These are phyloP conservation scores for Nemania serpens DNA, from an alignment of 2,329 filamentous ascomycete species.

Conservation along the genomic window DNA sequence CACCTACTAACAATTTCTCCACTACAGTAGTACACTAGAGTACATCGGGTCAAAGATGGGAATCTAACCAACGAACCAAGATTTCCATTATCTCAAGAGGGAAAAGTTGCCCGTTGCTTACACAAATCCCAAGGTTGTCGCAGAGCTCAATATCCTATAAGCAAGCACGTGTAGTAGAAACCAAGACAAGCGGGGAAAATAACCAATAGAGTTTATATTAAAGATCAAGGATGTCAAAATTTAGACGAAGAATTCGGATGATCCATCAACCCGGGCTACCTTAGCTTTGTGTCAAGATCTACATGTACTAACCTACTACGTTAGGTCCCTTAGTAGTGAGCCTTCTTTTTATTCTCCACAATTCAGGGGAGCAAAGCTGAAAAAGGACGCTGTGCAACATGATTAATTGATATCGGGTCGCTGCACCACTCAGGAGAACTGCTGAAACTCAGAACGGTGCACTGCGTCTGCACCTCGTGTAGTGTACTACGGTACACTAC, in stretches of 20 bases:
- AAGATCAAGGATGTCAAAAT: too few species aligned
- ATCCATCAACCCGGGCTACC: too few species aligned
- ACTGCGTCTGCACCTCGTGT: neutral
- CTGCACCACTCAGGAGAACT: slow-evolving; percentile 21
- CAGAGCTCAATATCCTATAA: neutral
- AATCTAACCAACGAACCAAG: slow-evolving; percentile 16
- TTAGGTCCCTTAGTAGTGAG: too few species aligned
- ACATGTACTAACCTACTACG: too few species aligned
- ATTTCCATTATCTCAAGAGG: slow-evolving; percentile 21
- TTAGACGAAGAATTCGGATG: too few species aligned
- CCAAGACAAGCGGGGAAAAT: neutral
- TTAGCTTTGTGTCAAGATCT: too few species aligned
- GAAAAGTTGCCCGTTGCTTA: slow-evolving; percentile 1
- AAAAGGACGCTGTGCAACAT: slow-evolving; percentile 13
- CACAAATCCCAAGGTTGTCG: neutral
- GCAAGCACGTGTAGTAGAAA: neutral
- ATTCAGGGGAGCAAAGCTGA: slow-evolving; percentile 12
- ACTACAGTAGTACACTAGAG: slow-evolving; percentile 3
- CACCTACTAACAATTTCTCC: neutral
- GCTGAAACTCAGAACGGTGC: neutral
- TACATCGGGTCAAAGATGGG: slow-evolving; percentile 11
- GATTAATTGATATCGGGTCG: slow-evolving; percentile 12
- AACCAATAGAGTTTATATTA: too few species aligned
- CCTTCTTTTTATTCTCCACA: too few species aligned
- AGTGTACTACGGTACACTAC: neutral